phyloP scores from a whole-genome alignment of 1,139 yeast species.

The Geotrichum macrosporum region DNA sequence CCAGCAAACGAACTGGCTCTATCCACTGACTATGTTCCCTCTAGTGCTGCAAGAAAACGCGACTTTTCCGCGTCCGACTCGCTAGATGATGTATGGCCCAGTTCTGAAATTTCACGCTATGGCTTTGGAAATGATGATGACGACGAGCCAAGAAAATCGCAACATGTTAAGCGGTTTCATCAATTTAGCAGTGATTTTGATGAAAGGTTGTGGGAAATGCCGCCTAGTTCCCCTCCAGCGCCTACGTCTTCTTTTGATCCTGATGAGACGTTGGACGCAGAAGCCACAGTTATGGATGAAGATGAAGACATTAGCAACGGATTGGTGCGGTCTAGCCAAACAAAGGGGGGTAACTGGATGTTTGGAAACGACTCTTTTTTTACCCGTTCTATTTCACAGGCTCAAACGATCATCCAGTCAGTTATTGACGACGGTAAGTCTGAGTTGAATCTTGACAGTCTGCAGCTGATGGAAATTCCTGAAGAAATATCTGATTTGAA shows the following conservation, averaged over 20 bases:
- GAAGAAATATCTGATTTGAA: constrained; percentile 24
- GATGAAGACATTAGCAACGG: constrained; percentile 7
- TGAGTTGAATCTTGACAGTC: constrained; percentile 43
- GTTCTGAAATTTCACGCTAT: constrained; percentile 27
- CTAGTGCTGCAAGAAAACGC: constrained; percentile 32
- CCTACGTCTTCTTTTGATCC: constrained; percentile 5
- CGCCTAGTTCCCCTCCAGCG: constrained; percentile 29
- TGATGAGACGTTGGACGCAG: constrained; percentile 7
- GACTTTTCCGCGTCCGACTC: constrained; percentile 33
- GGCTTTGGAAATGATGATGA: constrained; percentile 30
- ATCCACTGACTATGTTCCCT: constrained; percentile 32
- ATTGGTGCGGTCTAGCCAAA: constrained; percentile 1
- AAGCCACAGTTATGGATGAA: constrained; percentile 13
- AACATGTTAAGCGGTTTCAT: constrained; percentile 10
- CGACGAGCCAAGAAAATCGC: constrained; percentile 24
- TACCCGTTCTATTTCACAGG: constrained; percentile 19
- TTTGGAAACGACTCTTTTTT: constrained; percentile 5
- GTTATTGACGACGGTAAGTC: constrained; percentile 40
- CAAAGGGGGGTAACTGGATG: not conserved
- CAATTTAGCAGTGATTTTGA: constrained; percentile 13
- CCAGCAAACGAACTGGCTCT: constrained; percentile 30
- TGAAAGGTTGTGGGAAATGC: constrained; percentile 24
- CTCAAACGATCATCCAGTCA: constrained; percentile 26
- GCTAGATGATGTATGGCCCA: constrained; percentile 22
- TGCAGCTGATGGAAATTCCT: constrained; percentile 48